Evolutionary conservation across 2,329 filamentous ascomycete species (phyloP).

Genomic region (Trichoderma atrobrunneum): DNA sequence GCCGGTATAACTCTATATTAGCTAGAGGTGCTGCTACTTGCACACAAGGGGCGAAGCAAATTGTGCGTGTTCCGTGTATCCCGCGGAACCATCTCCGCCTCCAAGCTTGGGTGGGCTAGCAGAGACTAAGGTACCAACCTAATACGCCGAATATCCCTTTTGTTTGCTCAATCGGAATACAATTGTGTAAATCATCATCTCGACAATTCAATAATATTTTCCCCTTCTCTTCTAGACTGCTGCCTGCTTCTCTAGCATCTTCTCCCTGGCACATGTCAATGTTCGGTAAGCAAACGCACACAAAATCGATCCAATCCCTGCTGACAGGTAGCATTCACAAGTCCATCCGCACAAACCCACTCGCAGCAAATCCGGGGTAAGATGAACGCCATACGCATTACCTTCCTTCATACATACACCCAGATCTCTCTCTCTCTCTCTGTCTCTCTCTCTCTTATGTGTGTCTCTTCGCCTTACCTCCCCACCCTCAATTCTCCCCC

Average conservation of each 20-base stretch:
- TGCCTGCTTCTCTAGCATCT: no score
- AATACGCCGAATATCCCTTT: no score
- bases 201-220: no score
- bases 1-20: not conserved
- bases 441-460: not conserved
- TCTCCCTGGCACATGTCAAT: no score
- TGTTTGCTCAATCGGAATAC: no score
- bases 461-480: not conserved
- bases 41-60: not conserved
- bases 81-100: not conserved
- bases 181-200: no score
- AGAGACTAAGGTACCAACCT: no score
- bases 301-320: not conserved
- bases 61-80: not conserved
- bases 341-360: not conserved
- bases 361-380: constrained; percentile 7
- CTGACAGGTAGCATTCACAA: not conserved
- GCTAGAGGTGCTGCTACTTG: not conserved
- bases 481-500: not conserved
- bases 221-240: no score
- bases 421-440: not conserved
- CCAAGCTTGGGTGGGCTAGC: not conserved
- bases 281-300: no score
- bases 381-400: not conserved
- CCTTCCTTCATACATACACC: not conserved